Percentiles rank a stretch among this genome's conserved stretches.
phyloP scores from a whole-genome alignment of 192 early-diverging fungal genomes.

The Podila horticola region DNA sequence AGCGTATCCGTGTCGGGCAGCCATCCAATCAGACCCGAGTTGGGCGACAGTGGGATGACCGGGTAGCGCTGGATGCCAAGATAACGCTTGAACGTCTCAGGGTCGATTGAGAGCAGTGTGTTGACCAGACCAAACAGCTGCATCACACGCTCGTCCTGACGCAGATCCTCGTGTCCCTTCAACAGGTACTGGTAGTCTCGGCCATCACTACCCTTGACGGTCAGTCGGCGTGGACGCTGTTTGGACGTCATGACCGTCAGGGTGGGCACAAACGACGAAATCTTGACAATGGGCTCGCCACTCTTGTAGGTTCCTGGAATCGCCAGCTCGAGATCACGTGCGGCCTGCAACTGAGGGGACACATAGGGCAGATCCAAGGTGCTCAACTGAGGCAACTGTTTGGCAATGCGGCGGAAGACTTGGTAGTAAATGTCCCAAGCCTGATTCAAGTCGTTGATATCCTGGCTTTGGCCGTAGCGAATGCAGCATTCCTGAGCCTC shows the following conservation, averaged over 20 bases:
- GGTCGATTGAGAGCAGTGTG: conserved; percentile 81
- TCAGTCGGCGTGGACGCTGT: conserved; percentile 88
- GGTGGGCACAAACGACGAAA: conserved; percentile 84
- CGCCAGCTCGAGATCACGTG: conserved; percentile 86
- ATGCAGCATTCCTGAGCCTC: conserved; percentile 89
- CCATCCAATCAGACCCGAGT: conserved; percentile 96
- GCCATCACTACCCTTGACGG: conserved; percentile 90
- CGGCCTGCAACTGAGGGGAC: conserved; percentile 87
- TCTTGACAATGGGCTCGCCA: conserved; percentile 86
- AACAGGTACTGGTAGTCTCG: conserved; percentile 89
- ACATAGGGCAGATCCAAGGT: conserved; percentile 90
- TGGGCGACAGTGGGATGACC: conserved; percentile 93
- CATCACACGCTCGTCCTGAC: conserved; percentile 99
- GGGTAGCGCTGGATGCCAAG: conserved; percentile 91
- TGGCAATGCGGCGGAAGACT: conserved; percentile 81
- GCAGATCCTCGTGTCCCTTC: conserved; percentile 98
- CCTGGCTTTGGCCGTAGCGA: conserved; percentile 78
- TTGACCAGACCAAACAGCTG: conserved; percentile 98
- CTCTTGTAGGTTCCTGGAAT: conserved; percentile 91
- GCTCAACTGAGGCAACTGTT: conserved; percentile 83
- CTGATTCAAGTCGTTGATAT: conserved; percentile 87
- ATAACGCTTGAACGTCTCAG: conserved; percentile 91
- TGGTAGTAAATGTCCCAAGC: conserved; percentile 95
- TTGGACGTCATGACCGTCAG: conserved; percentile 92
- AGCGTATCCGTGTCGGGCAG: conserved; percentile 91